Conservation (phyloP, 2,329 filamentous ascomycete genomes). For the Paecilomyces sp. region DNA sequence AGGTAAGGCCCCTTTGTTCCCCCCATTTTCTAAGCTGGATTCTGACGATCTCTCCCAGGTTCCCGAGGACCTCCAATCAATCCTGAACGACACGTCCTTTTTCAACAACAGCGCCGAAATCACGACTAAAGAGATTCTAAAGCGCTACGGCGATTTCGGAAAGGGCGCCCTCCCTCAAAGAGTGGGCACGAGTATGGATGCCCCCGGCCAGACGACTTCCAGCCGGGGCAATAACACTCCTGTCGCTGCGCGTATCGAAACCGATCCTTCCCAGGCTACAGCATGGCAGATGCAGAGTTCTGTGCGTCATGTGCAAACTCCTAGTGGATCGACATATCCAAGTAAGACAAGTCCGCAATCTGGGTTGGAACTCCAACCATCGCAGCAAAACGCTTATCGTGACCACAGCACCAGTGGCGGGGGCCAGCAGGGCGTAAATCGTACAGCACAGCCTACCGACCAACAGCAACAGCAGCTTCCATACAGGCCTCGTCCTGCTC, state of each 20-base stretch:
- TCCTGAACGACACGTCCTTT: slow-evolving; percentile 74
- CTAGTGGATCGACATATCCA: slow-evolving; percentile 29
- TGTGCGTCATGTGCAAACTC: slow-evolving; percentile 62
- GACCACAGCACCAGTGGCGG: slow-evolving; percentile 29
- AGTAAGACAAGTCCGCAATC: slow-evolving; percentile 16
- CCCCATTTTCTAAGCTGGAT: slow-evolving; percentile 61
- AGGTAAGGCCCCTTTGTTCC: slow-evolving; percentile 63
- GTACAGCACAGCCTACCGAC: slow-evolving; percentile 16
- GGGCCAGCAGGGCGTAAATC: slow-evolving; percentile 18
- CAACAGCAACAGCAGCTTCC: slow-evolving; percentile 26
- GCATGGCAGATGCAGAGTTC: slow-evolving; percentile 78
- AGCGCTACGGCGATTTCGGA: slow-evolving; percentile 78
- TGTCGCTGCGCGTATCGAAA: slow-evolving; percentile 65
- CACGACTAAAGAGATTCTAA: slow-evolving; percentile 94
- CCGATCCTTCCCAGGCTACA: slow-evolving; percentile 65
- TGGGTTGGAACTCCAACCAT: slow-evolving; percentile 19
- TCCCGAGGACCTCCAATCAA: slow-evolving; percentile 80
- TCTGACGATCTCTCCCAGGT: slow-evolving; percentile 51
- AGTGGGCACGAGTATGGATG: slow-evolving; percentile 47
- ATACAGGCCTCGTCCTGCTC: slow-evolving; percentile 29
- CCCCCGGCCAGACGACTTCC: slow-evolving; percentile 36
- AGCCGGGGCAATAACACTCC: slow-evolving; percentile 33
- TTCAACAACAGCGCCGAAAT: slow-evolving; percentile 79
- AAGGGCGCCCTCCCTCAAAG: slow-evolving; percentile 55
- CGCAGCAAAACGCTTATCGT: slow-evolving; percentile 16